Base-by-base conservation (phyloP, 2,329 filamentous ascomycete genomes). In the Beauveria scarabaeidicola region DNA sequence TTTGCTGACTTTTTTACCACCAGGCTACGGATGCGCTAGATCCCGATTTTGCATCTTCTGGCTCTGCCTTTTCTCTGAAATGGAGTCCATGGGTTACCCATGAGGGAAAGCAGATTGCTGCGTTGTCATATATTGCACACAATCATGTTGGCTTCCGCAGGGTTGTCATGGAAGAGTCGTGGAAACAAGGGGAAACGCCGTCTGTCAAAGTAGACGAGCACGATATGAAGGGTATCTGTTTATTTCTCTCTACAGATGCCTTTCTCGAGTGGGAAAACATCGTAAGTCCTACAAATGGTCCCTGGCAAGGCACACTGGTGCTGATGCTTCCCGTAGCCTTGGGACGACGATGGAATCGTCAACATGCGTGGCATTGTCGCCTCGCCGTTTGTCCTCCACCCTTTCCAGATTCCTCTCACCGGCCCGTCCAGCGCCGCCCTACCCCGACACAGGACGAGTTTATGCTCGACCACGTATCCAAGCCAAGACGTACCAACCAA, bases 71-170 rank as follows among this genome's bases (percentile, higher is more conserved):
- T 60, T 76, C 77, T 3, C 65, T 85, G 3, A 77, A 72, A 64
- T 85, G 80, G 78, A 79, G 80, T 29, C 80, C 81, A 0, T 85
- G 81, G 81, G 61, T 77, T 2, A 66, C 69, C 2, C 65, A 64
- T 0, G 68, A 68, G 1, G 70, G 66, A 5, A 70, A 66, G 1
- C 70, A 70, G 21, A 74, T 72, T 0, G 76, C 77, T 19, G 73
- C 80, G 1, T 61, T 85, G 3, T 79, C 80, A 0, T 83, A 82
- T 63, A 67, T 81, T 10, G 71, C 78, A 1, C 73, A 72, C 40
- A 78, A 81, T 63, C 77, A 83, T 60, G 75, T 84, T 48, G 82
- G 82, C 1, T 85, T 85, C 64, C 76, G 81, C 19, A 73, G 74
- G 44, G 63, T 85, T 50, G 76, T 76, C 0, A 66, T 84, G 19